These are phyloP conservation scores for Dioscorea dumetorum DNA, from an alignment of 106 monocot genomes.

Conservation along the genomic window DNA sequence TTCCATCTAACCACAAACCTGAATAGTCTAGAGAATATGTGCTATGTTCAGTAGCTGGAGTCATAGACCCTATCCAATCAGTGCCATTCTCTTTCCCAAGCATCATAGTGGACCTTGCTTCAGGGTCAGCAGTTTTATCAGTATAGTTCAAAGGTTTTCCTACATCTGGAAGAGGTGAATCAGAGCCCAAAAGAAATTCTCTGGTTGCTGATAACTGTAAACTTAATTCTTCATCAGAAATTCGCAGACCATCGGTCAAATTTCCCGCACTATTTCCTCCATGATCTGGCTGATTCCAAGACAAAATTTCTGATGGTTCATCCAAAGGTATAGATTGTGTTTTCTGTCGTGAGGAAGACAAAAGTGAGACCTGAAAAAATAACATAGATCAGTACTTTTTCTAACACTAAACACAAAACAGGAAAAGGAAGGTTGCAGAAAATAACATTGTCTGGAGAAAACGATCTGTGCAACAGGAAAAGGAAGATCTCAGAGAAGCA, in stretches of 20 bases:
- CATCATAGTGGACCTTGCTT: not conserved
- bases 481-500: not conserved
- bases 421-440: not conserved
- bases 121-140: not conserved
- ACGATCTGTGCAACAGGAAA: not conserved
- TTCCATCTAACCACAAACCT: slow-evolving; percentile 33
- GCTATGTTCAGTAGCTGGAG: slow-evolving; percentile 15
- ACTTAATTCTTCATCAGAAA: slow-evolving; percentile 26
- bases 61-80: slow-evolving; percentile 25
- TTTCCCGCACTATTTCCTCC: slow-evolving; percentile 1
- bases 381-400: not conserved
- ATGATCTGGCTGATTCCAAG: slow-evolving; percentile 10
- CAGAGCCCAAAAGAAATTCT: slow-evolving; percentile 39
- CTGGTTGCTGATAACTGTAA: slow-evolving; percentile 36
- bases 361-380: slow-evolving; percentile 5
- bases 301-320: slow-evolving; percentile 14
- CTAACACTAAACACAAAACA: not conserved
- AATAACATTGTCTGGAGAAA: too few relatives aligned
- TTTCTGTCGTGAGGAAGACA: not conserved
- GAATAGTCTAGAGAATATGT: slow-evolving; percentile 14
- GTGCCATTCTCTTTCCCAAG: slow-evolving; percentile 12
- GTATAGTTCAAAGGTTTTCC: not conserved
- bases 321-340: slow-evolving; percentile 1
- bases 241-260: not conserved
- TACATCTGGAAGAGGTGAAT: slow-evolving; percentile 11